phyloP scores from a whole-genome alignment of 2,329 filamentous ascomycete species.

The Aspergillus fischeri region DNA sequence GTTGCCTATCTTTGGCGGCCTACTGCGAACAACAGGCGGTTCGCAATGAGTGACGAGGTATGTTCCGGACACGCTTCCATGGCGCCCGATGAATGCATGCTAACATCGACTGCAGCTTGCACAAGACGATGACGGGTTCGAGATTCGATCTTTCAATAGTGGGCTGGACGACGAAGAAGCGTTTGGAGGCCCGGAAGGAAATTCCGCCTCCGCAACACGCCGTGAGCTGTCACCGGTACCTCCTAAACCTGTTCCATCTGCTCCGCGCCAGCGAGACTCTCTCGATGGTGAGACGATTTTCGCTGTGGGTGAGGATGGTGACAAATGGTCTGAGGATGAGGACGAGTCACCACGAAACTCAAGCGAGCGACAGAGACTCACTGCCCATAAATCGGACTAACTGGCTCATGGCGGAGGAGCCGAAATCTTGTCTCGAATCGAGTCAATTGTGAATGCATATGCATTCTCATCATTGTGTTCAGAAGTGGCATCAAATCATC shows the following conservation, averaged over 20 bases:
- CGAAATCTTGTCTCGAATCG: neutral
- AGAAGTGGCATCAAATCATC: neutral
- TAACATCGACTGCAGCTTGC: constrained; percentile 60
- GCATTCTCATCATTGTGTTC: neutral
- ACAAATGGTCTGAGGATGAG: constrained; percentile 71
- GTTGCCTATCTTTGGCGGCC: constrained; percentile 95
- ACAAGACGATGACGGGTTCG: constrained; percentile 97
- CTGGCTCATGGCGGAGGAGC: neutral
- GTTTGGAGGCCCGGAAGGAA: constrained; percentile 35
- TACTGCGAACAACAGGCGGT: constrained; percentile 91
- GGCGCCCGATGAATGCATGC: constrained; percentile 7
- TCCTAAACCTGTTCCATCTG: constrained; percentile 51
- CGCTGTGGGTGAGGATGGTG: constrained; percentile 80
- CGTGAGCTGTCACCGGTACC: constrained; percentile 38
- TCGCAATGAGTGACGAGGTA: constrained; percentile 97
- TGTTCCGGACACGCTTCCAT: neutral
- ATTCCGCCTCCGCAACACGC: constrained; percentile 25
- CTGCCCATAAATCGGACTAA: constrained; percentile 35
- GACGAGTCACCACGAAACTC: constrained; percentile 53
- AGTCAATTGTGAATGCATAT: neutral
- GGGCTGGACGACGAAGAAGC: constrained; percentile 62
- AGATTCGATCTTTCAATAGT: constrained; percentile 87
- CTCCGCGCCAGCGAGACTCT: constrained; percentile 53
- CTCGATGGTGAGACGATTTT: constrained; percentile 93
- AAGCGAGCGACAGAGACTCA: constrained; percentile 49